These are phyloP conservation scores for Helminthosporium solani DNA, from an alignment of 2,329 filamentous ascomycete species.

Conservation along the genomic window DNA sequence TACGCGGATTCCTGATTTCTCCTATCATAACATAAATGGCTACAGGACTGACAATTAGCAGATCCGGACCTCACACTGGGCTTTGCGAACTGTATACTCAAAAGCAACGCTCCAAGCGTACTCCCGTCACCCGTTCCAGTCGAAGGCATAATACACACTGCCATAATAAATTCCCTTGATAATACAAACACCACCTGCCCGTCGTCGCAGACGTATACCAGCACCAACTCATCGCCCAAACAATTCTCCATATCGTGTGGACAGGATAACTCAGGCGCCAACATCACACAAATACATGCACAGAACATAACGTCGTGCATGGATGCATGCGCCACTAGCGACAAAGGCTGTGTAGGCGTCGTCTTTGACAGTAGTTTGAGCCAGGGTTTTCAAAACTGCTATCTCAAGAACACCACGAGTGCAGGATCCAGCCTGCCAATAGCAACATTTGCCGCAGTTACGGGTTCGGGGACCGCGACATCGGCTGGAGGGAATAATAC, in stretches of 20 bases:
- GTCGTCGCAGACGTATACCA: neutral
- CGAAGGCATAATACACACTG: constrained; percentile 1
- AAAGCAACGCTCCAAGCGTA: neutral
- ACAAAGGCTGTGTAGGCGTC: constrained; percentile 6
- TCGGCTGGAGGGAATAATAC: neutral
- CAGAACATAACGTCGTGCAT: constrained; percentile 8
- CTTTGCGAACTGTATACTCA: constrained; percentile 8
- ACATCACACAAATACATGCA: constrained; percentile 5
- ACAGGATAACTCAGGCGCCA: constrained; percentile 6
- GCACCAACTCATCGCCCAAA: neutral
- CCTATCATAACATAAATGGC: no score
- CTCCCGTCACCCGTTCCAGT: neutral
- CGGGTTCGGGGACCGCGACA: neutral
- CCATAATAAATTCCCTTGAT: constrained; percentile 1
- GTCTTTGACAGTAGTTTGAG: constrained; percentile 7
- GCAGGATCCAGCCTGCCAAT: neutral
- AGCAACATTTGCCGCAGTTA: neutral
- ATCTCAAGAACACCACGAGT: constrained; percentile 9
- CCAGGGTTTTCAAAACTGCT: constrained; percentile 8
- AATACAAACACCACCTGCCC: constrained; percentile 4
- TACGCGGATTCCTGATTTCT: no score
- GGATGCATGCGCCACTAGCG: constrained; percentile 6
- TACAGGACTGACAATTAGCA: no score
- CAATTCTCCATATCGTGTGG: constrained; percentile 6
- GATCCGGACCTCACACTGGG: constrained; percentile 3